Base-by-base conservation (phyloP, 73 alveolate genomes). In the Paramecium pentaurelia region DNA sequence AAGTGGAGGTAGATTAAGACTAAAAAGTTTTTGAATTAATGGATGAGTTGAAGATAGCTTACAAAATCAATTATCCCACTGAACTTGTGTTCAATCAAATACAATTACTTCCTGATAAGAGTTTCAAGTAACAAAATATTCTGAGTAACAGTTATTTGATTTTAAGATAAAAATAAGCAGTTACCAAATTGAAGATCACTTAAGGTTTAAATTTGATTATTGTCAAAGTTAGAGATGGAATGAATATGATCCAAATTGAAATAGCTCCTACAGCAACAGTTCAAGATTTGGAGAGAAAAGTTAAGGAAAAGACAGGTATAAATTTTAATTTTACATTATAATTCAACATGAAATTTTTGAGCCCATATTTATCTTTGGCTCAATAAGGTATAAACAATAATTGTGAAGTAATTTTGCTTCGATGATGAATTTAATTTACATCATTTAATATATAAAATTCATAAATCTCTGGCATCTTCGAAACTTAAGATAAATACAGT, bases 401-500 rank as follows among this genome's bases (percentile, higher is more conserved):
- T 47, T 14, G 60, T 16, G 60, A 47, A 54, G 32, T 54, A 18
- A 3, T 54, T 18, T 54, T 54, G 32, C 3, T 54, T n/a, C 28
- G 32, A 54, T 54, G 32, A 54, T n/a, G 70, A 54, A 6, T 18
- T 54, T 14, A 18, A 54, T n/a, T 54, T 54, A 54, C 18, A 54
- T 47, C 22, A 60, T 64, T 64, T 30, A 30, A 60, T 71, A 73
- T 34, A 12, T 14, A 16, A 4, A 73, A 16, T 30, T 73, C 87
- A 73, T 42, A 73, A 22, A 73, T 73, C 87, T 73, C 22, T 18
- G 32, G 32, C 60, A 73, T 80, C 91, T 44, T 80, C 91, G 20
- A 80, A 80, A 45, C 73, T 45, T 9, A 80, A 80, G 3, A 80
- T 80, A 80, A 80, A 80, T n/a, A 80, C 49, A 32, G 91, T 80